A percentile compares a stretch with the other conserved stretches of the same genome.
Evolutionary conservation across 306 rosid genomes (phyloP).

Genomic region (Prunus mongolica): DNA sequence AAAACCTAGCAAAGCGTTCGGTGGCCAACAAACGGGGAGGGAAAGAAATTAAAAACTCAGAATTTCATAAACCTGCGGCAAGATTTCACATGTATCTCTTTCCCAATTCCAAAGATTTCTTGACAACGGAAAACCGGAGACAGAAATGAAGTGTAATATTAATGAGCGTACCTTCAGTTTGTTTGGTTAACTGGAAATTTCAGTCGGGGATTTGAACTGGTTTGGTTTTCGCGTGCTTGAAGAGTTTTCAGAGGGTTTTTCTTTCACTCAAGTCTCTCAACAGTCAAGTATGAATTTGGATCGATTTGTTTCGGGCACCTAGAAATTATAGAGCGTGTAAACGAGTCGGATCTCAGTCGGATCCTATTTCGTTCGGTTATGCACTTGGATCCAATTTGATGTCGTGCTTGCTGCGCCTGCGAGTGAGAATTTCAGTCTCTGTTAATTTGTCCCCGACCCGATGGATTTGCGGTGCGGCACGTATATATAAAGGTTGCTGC

Average conservation of each 20-base stretch:
- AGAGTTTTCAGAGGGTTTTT: background rate
- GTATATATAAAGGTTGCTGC: no score
- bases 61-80: background rate
- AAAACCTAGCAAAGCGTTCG: background rate
- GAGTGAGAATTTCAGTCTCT: background rate
- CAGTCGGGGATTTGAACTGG: background rate
- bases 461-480: background rate
- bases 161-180: background rate
- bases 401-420: background rate
- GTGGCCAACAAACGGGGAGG: background rate
- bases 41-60: background rate
- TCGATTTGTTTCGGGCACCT: background rate
- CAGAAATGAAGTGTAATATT: background rate
- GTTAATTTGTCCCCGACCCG: background rate
- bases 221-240: background rate
- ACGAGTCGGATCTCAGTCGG: slow-evolving; percentile 5
- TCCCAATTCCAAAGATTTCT: background rate
- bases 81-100: background rate
- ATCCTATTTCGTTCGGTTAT: background rate
- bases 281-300: background rate
- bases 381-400: background rate
- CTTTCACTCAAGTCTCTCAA: background rate
- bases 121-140: background rate
- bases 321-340: background rate
- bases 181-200: background rate